Percentiles rank a stretch among this genome's conserved stretches.
phyloP scores from a whole-genome alignment of 805 yeast genomes.

The Kluyveromyces starmeri region DNA sequence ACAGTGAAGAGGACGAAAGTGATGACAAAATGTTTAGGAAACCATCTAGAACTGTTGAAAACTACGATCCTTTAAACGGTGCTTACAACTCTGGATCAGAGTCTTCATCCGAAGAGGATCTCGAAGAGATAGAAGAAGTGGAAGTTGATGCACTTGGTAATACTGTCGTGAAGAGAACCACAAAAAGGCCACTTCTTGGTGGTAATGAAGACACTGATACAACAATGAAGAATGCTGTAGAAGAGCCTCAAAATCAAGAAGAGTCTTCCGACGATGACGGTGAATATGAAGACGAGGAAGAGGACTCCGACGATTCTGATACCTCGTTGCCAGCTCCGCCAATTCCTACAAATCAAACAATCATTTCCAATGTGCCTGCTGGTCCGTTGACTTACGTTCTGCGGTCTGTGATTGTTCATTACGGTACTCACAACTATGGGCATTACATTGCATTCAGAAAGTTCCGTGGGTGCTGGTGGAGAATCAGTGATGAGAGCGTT shows the following conservation, averaged over 20 bases:
- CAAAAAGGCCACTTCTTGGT: constrained; percentile 9
- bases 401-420: constrained; percentile 84
- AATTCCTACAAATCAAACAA: constrained; percentile 2
- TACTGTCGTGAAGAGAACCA: constrained; percentile 16
- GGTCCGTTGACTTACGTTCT: constrained; percentile 55
- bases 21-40: background rate
- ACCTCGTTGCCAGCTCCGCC: constrained; percentile 2
- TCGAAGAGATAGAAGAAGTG: constrained; percentile 15
- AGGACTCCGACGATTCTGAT: constrained; percentile 11
- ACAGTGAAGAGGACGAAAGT: constrained; percentile 24
- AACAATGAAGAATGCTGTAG: constrained; percentile 7
- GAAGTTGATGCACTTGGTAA: constrained; percentile 28
- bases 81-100: constrained; percentile 14
- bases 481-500: constrained; percentile 85
- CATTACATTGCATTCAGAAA: constrained; percentile 87
- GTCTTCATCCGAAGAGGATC: constrained; percentile 10
- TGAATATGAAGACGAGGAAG: constrained; percentile 10
- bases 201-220: constrained; percentile 6
- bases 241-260: constrained; percentile 7
- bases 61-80: constrained; percentile 25
- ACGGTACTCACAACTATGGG: constrained; percentile 96
- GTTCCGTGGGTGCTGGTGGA: constrained; percentile 86
- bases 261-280: constrained; percentile 10
- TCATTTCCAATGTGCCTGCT: constrained; percentile 23
- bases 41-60: constrained; percentile 8